phyloP scores from a whole-genome alignment of 768 basidiomycete species.

The Krasilnikovozyma curviuscula region DNA sequence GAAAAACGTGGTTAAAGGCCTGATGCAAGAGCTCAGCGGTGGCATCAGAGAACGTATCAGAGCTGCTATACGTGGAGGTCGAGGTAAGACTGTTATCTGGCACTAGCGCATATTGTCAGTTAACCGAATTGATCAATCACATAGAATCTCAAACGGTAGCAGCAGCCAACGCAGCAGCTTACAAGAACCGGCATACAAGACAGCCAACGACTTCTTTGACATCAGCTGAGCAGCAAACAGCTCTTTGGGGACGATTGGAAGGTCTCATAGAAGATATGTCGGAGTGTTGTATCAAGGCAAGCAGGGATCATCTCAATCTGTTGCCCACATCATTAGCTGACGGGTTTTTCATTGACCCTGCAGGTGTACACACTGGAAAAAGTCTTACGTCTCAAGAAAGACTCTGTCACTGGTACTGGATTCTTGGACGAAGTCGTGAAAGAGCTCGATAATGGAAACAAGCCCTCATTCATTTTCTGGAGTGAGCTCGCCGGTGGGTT shows the following conservation, averaged over 20 bases:
- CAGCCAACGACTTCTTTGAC: conserved; percentile 62
- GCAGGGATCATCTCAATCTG: background rate
- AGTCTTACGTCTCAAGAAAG: conserved; percentile 73
- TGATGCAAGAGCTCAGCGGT: conserved; percentile 60
- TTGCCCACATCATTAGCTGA: background rate
- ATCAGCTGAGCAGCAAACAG: conserved; percentile 47
- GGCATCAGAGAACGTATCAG: conserved; percentile 66
- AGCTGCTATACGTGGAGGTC: no score
- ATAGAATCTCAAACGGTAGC: conserved; percentile 19
- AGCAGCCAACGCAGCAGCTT: conserved; percentile 27
- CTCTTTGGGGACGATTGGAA: conserved; percentile 65
- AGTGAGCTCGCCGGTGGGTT: conserved; percentile 54
- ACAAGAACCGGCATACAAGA: conserved; percentile 50
- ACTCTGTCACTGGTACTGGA: conserved; percentile 48
- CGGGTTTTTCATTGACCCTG: background rate
- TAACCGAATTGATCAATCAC: conserved; percentile 6
- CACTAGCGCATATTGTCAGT: no score
- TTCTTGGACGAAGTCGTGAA: conserved; percentile 92
- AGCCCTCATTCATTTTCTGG: conserved; percentile 85
- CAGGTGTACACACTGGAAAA: conserved; percentile 91
- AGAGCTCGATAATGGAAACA: conserved; percentile 34
- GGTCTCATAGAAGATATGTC: conserved; percentile 72
- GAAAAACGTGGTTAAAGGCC: conserved; percentile 57
- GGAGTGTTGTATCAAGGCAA: conserved; percentile 71
- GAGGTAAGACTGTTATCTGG: no score